phyloP scores from a whole-genome alignment of 2,329 filamentous ascomycete genomes.

The Orbilia blumenaviensis region DNA sequence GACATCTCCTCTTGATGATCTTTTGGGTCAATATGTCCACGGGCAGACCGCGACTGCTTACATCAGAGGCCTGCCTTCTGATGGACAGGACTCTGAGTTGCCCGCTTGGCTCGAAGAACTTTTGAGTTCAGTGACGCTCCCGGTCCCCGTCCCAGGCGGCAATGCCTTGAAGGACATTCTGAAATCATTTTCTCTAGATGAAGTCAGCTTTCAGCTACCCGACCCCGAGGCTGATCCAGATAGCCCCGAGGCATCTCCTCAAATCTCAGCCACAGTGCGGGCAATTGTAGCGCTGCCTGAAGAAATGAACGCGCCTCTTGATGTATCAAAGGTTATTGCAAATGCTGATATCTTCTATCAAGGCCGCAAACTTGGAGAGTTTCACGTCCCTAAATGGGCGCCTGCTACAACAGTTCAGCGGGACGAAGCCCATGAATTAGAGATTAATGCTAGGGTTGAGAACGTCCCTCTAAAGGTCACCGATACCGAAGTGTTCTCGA shows the following conservation, averaged over 20 bases:
- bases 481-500: conserved; percentile 78
- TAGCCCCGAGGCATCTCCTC: conserved; percentile 76
- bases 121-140: conserved; percentile 81
- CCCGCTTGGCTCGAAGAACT: conserved; percentile 85
- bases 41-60: conserved; percentile 82
- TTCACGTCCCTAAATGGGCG: conserved; percentile 85
- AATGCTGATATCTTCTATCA: conserved; percentile 83
- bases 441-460: conserved; percentile 78
- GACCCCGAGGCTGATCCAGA: conserved; percentile 79
- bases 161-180: conserved; percentile 82
- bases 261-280: conserved; percentile 82
- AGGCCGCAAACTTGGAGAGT: conserved; percentile 77
- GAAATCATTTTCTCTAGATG: conserved; percentile 83
- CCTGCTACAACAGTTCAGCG: conserved; percentile 76
- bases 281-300: conserved; percentile 81
- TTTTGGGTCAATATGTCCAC: conserved; percentile 82
- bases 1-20: conserved; percentile 82
- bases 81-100: conserved; percentile 68
- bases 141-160: conserved; percentile 79
- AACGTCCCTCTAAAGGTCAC: conserved; percentile 85
- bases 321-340: conserved; percentile 79
- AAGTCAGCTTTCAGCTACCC: conserved; percentile 87
- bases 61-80: conserved; percentile 78
- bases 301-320: conserved; percentile 85
- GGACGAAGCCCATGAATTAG: conserved; percentile 69